Base-by-base conservation (phyloP, 1,139 yeast species). In the Magnusiomyces fungicola region DNA sequence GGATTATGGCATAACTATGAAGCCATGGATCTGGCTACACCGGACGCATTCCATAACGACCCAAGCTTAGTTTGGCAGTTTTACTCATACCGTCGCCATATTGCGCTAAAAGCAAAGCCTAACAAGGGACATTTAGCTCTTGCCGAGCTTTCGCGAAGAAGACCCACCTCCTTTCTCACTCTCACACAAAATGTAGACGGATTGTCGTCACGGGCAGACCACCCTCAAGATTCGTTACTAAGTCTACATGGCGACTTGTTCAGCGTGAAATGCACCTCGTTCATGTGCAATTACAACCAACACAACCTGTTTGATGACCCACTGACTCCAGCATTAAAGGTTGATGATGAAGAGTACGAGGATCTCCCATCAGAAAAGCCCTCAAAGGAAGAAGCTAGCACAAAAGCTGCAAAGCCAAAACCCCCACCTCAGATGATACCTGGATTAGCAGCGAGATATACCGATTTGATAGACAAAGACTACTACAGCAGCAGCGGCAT, bases 1-100 rank as follows among this genome's bases (percentile, higher is more conserved):
- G 94, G 92, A 0, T 67, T 82, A 25, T 88, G 96, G 96, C 75
- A 79, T 56, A 80, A 81, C 56, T 83, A 79, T 66, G 84, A 83
- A 49, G 80, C 89, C 61, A 81, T 86, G 43, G 96, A 88, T 59
- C 70, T 88, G 48, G 95, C 95, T 5, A 88, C 96, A 0, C 95
- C 95, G 0, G 96, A 88, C 62, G 95, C 96, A 3, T 88, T 88
- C 62, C 78, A 80, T 53, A 72, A 74, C 19, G 90, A 87, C 61
- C 96, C 96, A 0, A 86, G 87, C 0, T 70, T 87, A 23, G 96
- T 88, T 3, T 88, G 96, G 96, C 92, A 85, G 61, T 88, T 84
- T 59, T 87, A 88, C 63, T 74, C 89, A 6, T 78, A 80, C 67
- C 69, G 95, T 53, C 65, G 96, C 47, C 73, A 70, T 49, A 71